Conservation (phyloP, 225 moss, liverwort and hornwort species). For the Polytrichum commune region DNA sequence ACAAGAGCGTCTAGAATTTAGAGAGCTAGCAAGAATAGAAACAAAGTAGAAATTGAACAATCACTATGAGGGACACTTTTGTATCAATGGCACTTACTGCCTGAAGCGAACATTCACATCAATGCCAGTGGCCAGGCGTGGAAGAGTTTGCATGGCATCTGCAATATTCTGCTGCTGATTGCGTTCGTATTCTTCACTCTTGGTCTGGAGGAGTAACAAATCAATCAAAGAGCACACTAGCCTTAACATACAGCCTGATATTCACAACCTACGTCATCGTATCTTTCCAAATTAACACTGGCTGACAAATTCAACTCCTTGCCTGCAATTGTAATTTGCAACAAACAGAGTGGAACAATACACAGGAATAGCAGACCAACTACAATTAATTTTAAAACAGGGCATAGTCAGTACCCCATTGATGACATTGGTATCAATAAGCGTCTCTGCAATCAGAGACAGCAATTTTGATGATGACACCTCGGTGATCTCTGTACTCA, state of each 20-base stretch:
- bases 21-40: background rate
- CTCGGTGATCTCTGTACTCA: conserved; percentile 74
- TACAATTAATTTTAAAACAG: background rate
- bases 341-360: too few species aligned
- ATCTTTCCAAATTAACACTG: background rate
- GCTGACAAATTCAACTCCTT: background rate
- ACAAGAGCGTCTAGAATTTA: background rate
- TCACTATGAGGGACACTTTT: too few species aligned
- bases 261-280: background rate
- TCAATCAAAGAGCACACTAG: background rate
- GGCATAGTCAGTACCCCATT: conserved; percentile 54
- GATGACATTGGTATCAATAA: conserved; percentile 85
- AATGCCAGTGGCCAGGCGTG: conserved; percentile 95
- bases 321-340: too few species aligned
- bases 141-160: conserved; percentile 90
- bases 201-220: conserved; percentile 47
- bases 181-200: conserved; percentile 80
- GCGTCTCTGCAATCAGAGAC: conserved; percentile 82
- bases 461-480: conserved; percentile 83
- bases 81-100: conserved; percentile 65
- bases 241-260: background rate
- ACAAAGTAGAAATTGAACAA: background rate
- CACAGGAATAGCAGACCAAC: too few species aligned
- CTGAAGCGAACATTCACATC: conserved; percentile 99
- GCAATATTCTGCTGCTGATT: conserved; percentile 92